Conservation (phyloP, 2,329 filamentous ascomycete species). For the Raffaelea ambrosiae region DNA sequence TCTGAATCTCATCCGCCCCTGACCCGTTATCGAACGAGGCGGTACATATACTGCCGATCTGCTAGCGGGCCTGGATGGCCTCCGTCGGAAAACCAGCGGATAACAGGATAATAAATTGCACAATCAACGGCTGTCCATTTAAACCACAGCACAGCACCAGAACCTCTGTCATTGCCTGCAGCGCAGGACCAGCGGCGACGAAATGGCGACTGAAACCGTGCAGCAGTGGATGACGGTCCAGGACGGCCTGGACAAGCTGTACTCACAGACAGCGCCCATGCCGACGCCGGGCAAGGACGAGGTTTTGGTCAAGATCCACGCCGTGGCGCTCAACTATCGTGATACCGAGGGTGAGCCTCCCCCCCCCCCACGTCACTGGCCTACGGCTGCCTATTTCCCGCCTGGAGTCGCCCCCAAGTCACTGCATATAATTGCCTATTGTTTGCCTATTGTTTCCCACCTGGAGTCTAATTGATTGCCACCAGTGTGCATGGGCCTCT, state of each 20-base stretch:
- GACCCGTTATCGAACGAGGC: not conserved
- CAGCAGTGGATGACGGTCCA: constrained; percentile 48
- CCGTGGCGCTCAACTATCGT: constrained; percentile 41
- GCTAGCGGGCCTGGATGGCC: not conserved
- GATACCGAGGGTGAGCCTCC: constrained; percentile 35
- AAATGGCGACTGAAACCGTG: constrained; percentile 6
- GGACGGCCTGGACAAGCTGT: constrained; percentile 47
- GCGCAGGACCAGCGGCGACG: too few relatives aligned
- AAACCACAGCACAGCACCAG: too few relatives aligned
- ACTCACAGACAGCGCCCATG: constrained; percentile 32
- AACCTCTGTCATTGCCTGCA: too few relatives aligned
- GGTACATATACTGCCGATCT: not conserved
- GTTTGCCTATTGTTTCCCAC: not conserved
- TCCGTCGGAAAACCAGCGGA: too few relatives aligned
- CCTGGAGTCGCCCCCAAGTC: too few relatives aligned
- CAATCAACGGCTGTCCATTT: too few relatives aligned
- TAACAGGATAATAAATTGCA: too few relatives aligned
- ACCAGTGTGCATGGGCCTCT: constrained; percentile 55
- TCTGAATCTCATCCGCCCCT: not conserved
- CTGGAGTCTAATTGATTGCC: not conserved
- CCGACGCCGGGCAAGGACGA: constrained; percentile 41
- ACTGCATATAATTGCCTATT: too few relatives aligned
- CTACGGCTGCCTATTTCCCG: too few relatives aligned
- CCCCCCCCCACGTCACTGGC: too few relatives aligned
- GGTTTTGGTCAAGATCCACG: constrained; percentile 37